Base-by-base conservation (phyloP, 352 stramenopile genomes). In the Phytophthora cajani region DNA sequence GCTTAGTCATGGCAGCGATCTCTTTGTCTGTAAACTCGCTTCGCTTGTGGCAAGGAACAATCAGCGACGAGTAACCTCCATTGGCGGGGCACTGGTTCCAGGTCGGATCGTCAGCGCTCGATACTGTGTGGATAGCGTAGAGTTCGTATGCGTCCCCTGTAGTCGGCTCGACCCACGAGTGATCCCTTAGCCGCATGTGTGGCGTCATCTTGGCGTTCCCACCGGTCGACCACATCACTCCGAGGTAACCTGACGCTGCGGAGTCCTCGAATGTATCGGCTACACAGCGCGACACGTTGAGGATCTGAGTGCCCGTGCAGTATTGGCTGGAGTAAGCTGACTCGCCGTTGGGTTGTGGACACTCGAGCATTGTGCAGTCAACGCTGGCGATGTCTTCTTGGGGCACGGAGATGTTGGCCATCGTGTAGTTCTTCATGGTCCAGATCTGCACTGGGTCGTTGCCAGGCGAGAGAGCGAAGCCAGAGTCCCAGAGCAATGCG, bases 401-500 rank as follows among this genome's bases (percentile, higher is more conserved):
- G 1, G 68, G 49, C 25, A 82, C 44, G 3, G 75, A 62, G 10
- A 85, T 58, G 23, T 72, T 53, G 14, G 64, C 69, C 61, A 82
- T 81, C 5, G 62, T 72, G n/a, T 68, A 64, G 32, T 64, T 49
- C 1, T 42, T 21, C 40, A 75, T 59, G 2, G 70, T 64, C 72
- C 62, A 75, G 4, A 80, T 68, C 63, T 75, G 63, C 1, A 79
- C 49, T 50, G 62, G 17, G 38, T 74, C 56, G 49, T 63, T 58
- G 1, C 6, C 23, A 16, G 64, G 63, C 42, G 72, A 74, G 49
- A 74, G 23, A 4, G 54, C 72, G 27, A 79, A 79, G 19, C 73
- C 77, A 5, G 71, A 62, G 58, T 84, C 77, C 77, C 77, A 84
- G 2, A 84, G 62, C 21, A 84, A n/a, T 0, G 70, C 74, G 11